phyloP scores from a whole-genome alignment of 2,329 filamentous ascomycete genomes.

The Aspergillus sclerotialis region DNA sequence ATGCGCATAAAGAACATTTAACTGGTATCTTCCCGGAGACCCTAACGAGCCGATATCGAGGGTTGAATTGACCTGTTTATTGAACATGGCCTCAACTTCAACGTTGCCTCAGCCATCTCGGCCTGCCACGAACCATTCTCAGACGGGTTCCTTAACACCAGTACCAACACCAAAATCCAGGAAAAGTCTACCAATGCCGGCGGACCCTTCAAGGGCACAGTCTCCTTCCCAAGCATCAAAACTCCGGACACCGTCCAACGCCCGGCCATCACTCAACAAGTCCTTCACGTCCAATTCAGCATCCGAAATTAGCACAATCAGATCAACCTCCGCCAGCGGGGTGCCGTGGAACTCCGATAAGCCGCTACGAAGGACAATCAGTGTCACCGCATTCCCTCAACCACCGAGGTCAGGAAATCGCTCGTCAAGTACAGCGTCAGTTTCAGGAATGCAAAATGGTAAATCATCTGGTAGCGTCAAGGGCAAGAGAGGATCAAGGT shows the following conservation, averaged over 20 bases:
- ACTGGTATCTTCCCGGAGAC: not conserved
- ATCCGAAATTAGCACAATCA: constrained; percentile 51
- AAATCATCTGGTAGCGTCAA: constrained; percentile 33
- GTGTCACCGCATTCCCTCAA: constrained; percentile 89
- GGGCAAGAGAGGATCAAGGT: constrained; percentile 50
- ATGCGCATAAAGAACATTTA: too few relatives aligned
- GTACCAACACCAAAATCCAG: constrained; percentile 67
- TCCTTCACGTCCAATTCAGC: constrained; percentile 44
- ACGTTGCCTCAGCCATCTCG: constrained; percentile 60
- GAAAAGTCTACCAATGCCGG: constrained; percentile 52
- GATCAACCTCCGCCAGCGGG: constrained; percentile 50
- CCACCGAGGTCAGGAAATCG: constrained; percentile 66
- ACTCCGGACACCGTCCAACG: constrained; percentile 54
- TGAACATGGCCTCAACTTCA: constrained; percentile 37
- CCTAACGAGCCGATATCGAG: not conserved
- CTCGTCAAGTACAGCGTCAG: constrained; percentile 51
- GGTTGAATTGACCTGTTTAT: not conserved
- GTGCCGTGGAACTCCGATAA: constrained; percentile 51
- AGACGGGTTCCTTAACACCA: constrained; percentile 64
- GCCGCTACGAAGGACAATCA: constrained; percentile 76
- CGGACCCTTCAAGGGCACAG: constrained; percentile 37
- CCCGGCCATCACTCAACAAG: constrained; percentile 44
- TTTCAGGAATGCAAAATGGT: constrained; percentile 28
- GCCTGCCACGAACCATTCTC: constrained; percentile 57
- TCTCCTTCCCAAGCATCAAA: constrained; percentile 45